Evolutionary conservation across 164 flowering plant genomes (phyloP), one percentile per base, ranked within the genome.

Genomic region (Malania oleifera): DNA sequence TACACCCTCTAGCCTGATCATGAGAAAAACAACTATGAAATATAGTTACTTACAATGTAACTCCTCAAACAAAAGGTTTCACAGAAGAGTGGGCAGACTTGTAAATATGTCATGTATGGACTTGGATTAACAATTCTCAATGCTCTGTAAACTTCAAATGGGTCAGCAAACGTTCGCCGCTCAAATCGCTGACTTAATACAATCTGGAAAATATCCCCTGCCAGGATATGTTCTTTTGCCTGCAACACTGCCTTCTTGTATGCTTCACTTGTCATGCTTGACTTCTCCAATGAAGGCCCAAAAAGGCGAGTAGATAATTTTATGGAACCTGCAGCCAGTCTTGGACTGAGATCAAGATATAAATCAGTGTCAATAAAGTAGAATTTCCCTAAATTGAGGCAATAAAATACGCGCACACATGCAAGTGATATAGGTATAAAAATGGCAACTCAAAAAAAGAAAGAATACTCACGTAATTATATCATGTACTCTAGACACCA

Each of bases 111-210:
- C 97, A 93, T 90, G 52, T 86, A 90, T 40, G 98, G 98, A 65
- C 97, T 90, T 52, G 98, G 98, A 65, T 93, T 93, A 34, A 90
- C 97, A 61, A 90, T 76, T 69, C 99, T 82, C 57, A 93, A 68
- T 52, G 97, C 92, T 72, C 99, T 80, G 67, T 93, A 93, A 11
- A 93, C 76, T 75, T 90, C 99, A 79, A 88, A 93, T 22, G 97
- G 99, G 54, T 93, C 95, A 5, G 91, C 97, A 80, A 82, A 90
- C 37, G 97, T 90, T 29, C 88, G 68, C 3, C 92, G 80, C 70
- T 90, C 97, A 77, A 93, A 93, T 19, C 97, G 95, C 63, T 93
- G 99, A 65, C 96, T 88, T 67, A 90, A 69, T 22, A 93, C 99
- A 63, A 93, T 83, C 73, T 93, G 97, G 67, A 93, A 93, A 25